Conservation (phyloP, 163 green algal species). For the Scenedesmus sp. region DNA sequence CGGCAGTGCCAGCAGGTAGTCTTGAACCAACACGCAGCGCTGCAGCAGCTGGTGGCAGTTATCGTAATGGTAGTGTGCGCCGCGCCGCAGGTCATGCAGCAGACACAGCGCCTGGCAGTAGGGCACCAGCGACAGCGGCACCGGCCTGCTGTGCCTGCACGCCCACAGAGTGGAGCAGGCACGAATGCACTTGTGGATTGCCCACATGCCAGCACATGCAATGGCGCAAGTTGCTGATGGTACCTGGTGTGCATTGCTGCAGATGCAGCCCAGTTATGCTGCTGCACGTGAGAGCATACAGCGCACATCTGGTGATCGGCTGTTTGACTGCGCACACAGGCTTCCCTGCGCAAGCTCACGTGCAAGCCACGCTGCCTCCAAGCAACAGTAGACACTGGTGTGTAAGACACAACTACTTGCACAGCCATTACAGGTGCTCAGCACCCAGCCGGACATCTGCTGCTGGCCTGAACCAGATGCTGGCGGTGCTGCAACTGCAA, state of each 20-base stretch:
- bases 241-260: background rate
- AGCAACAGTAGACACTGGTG: background rate
- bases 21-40: slow-evolving; percentile 41
- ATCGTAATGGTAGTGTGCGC: slow-evolving; percentile 47
- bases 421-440: background rate
- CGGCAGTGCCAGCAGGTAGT: slow-evolving; percentile 42
- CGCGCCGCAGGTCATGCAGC: slow-evolving; percentile 49
- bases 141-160: slow-evolving; percentile 32
- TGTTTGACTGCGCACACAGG: background rate
- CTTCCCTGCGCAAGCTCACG: background rate
- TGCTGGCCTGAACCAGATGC: background rate
- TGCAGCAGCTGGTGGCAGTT: slow-evolving; percentile 51
- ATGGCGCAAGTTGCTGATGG: background rate
- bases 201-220: background rate
- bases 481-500: background rate
- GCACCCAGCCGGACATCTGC: background rate
- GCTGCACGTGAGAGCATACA: no score
- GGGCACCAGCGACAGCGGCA: slow-evolving; percentile 20
- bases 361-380: background rate
- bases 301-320: no score
- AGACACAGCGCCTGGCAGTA: slow-evolving; percentile 34
- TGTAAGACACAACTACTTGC: background rate
- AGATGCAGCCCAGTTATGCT: background rate
- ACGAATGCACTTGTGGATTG: background rate
- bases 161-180: background rate